Percentiles rank a stretch among this genome's conserved stretches.
Conservation (phyloP, 2,329 filamentous ascomycete genomes). For the Tolypocladium inflatum region DNA sequence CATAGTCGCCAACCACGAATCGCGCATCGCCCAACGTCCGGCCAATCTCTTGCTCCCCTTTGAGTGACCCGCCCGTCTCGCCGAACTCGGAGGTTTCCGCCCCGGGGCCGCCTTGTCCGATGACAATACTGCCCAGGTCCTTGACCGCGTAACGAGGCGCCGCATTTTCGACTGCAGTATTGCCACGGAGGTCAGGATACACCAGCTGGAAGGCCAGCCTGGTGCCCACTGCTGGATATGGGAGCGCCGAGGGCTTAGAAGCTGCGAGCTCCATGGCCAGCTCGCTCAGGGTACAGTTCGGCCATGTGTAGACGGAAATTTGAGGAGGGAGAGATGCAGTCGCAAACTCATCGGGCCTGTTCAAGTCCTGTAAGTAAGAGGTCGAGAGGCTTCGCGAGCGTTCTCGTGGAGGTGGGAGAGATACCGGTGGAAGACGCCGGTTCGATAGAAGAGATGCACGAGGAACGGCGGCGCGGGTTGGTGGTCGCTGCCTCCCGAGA, state of each 20-base stretch:
- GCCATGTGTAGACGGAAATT: slow-evolving; percentile 80
- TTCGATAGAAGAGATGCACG: slow-evolving; percentile 75
- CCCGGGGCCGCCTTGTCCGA: slow-evolving; percentile 50
- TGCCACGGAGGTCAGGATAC: slow-evolving; percentile 59
- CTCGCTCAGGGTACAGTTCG: slow-evolving; percentile 69
- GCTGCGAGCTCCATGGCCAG: slow-evolving; percentile 67
- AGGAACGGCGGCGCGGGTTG: slow-evolving; percentile 71
- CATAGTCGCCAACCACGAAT: slow-evolving; percentile 83
- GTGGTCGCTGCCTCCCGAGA: slow-evolving; percentile 40
- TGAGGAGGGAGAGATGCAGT: slow-evolving; percentile 50
- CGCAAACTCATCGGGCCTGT: slow-evolving; percentile 62
- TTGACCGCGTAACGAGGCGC: slow-evolving; percentile 59
- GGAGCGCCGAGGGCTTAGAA: slow-evolving; percentile 56
- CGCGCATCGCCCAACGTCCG: slow-evolving; percentile 69
- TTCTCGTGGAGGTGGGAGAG: neutral
- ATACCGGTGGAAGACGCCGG: slow-evolving; percentile 60
- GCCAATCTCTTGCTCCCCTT: slow-evolving; percentile 47
- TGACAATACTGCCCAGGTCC: slow-evolving; percentile 73
- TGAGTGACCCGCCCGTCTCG: slow-evolving; percentile 19
- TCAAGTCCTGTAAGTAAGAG: neutral
- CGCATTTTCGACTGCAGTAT: slow-evolving; percentile 13
- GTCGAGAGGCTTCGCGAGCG: neutral
- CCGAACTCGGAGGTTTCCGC: slow-evolving; percentile 29
- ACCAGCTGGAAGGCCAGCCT: slow-evolving; percentile 82
- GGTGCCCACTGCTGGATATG: slow-evolving; percentile 67